Base-by-base conservation (phyloP, 352 stramenopile genomes). In the Globisporangium nunn region DNA sequence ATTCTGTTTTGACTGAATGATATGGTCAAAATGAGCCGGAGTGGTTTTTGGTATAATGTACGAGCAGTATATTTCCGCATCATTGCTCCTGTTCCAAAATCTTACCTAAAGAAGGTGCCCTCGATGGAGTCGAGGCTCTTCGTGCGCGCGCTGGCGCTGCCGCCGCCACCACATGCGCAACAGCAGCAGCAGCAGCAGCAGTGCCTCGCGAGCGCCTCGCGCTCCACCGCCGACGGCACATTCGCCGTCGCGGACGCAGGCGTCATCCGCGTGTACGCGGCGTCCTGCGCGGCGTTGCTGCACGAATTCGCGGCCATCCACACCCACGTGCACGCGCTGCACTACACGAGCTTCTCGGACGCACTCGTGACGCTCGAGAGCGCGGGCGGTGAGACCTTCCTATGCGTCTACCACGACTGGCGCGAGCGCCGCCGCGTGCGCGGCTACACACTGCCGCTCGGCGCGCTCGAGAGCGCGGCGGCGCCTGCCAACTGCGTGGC, bases 341-440 rank as follows among this genome's bases (percentile, higher is more conserved):
- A 88, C 55, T 91, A 92, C 67, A 94, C 84, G 54, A 91, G 80
- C 66, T 92, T 94, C 60, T 91, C 81, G 15, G 84, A 94, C 61
- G 88, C 80, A 54, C 69, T 94, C 40, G 79, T 94, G 63, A 94
- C 84, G 50, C 74, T 94, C 41, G 81, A 94, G 64, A 91, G 81
- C 59, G 70, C 87, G 35, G 79, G 86, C 17, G 74, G 66, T 12
- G 84, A 94, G 66, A 92, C 77, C 4, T 94, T 89, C 52, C 61
- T 94, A 30, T 94, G 84, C 37, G 84, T 94, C 7, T 94, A 94
- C 59, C 84, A 94, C 65, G 84, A 94, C 66, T 94, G 84, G 84
- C 80, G 84, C 33, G 80, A 87, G 64, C 72, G 71, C 41, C 78
- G 79, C 58, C 82, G 89, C 59, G 84, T 94, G 50, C 80, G 84